Conservation (phyloP, 352 stramenopile species). For the Blastocystis hominis region DNA sequence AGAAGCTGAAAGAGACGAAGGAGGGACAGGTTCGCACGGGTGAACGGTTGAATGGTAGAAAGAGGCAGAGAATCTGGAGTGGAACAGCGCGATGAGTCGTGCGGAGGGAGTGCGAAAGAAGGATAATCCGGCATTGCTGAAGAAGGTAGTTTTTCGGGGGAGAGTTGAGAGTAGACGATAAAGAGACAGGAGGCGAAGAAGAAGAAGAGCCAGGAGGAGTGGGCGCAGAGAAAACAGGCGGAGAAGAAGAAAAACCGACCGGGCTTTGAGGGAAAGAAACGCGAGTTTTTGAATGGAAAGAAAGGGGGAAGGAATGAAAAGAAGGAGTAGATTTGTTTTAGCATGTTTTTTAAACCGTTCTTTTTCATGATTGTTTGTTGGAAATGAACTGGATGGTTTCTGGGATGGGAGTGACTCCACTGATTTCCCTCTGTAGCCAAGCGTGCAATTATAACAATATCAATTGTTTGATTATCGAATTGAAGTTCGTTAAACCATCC, state of each 20-base stretch:
- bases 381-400: background rate
- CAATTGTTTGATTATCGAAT: too few species aligned
- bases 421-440: too few species aligned
- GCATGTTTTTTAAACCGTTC: background rate
- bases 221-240: conserved; percentile 28
- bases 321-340: background rate
- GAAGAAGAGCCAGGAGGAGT: conserved; percentile 56
- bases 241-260: conserved; percentile 50
- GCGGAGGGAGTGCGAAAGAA: conserved; percentile 26
- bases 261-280: conserved; percentile 45
- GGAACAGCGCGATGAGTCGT: conserved; percentile 20
- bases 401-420: too few species aligned
- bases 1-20: conserved; percentile 35
- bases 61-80: conserved; percentile 3
- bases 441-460: too few species aligned
- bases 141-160: background rate
- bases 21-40: background rate
- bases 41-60: background rate
- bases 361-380: background rate
- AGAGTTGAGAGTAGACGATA: conserved; percentile 18
- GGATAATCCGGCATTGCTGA: conserved; percentile 45
- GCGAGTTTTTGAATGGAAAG: conserved; percentile 47
- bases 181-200: conserved; percentile 45
- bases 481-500: too few species aligned
- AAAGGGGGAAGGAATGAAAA: background rate